Conservation (phyloP, 75 land plant species). For the Sequoiadendron giganteum region DNA sequence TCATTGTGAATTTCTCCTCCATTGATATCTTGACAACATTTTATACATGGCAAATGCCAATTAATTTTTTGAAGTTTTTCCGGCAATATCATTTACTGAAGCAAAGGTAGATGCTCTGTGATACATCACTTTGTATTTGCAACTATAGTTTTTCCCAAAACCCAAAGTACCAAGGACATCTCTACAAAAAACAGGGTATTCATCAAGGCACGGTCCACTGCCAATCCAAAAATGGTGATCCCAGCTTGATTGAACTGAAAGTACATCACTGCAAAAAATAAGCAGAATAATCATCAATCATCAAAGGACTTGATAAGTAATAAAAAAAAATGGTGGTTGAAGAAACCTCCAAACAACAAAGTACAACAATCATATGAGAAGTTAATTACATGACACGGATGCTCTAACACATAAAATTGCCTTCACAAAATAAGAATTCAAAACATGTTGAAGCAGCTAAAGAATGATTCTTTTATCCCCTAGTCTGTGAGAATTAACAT, state of each 20-base stretch:
- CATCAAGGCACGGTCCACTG: slow-evolving; percentile 68
- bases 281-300: background rate
- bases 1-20: background rate
- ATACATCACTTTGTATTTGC: slow-evolving; percentile 6
- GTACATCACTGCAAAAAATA: slow-evolving; percentile 65
- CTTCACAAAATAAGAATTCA: background rate
- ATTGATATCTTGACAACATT: background rate
- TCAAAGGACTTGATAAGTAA: background rate
- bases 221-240: slow-evolving; percentile 80
- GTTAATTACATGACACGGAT: background rate
- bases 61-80: background rate
- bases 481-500: background rate
- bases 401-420: background rate
- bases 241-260: slow-evolving; percentile 75
- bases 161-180: slow-evolving; percentile 62
- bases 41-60: background rate
- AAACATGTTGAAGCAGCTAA: background rate
- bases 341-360: background rate
- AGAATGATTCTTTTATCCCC: background rate
- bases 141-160: slow-evolving; percentile 74
- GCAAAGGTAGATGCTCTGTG: background rate
- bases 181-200: slow-evolving; percentile 68
- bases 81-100: background rate
- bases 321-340: background rate
- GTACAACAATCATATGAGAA: background rate